phyloP scores from a whole-genome alignment of 2,329 filamentous ascomycete genomes.

The Beauveria sp. region DNA sequence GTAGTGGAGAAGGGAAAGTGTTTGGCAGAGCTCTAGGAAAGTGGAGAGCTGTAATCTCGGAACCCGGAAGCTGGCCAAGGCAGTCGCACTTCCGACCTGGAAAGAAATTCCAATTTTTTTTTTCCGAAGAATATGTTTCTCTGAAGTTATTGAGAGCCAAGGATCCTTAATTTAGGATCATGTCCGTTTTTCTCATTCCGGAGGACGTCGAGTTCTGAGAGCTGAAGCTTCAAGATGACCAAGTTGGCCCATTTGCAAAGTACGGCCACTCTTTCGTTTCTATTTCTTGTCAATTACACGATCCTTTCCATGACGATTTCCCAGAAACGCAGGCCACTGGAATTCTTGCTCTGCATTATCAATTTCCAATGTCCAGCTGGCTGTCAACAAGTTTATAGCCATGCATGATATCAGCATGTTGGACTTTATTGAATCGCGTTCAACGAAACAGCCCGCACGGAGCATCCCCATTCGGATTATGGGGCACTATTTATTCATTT shows the following conservation, averaged over 20 bases:
- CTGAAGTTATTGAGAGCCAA: background rate
- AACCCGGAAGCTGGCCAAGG: background rate
- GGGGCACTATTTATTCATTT: too few species aligned
- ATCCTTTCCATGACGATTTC: too few species aligned
- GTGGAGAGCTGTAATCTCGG: background rate
- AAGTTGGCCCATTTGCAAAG: too few species aligned
- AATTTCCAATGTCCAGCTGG: too few species aligned
- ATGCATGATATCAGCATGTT: too few species aligned
- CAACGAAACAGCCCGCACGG: too few species aligned
- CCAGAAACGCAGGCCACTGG: too few species aligned
- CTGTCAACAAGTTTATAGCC: too few species aligned
- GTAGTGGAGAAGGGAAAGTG: background rate
- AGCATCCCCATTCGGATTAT: too few species aligned
- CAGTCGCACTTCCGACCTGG: too few species aligned
- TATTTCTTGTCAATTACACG: background rate
- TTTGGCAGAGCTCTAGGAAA: background rate
- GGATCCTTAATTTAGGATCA: fast-evolving
- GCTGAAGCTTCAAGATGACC: background rate
- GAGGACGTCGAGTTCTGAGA: background rate
- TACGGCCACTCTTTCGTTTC: background rate
- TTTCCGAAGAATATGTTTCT: background rate
- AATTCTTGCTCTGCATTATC: too few species aligned
- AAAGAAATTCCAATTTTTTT: background rate
- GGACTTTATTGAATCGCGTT: too few species aligned
- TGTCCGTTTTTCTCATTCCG: background rate